These are phyloP conservation scores for Rhynchospora pubera DNA, from an alignment of 176 grass and related monocot species.

Conservation along the genomic window DNA sequence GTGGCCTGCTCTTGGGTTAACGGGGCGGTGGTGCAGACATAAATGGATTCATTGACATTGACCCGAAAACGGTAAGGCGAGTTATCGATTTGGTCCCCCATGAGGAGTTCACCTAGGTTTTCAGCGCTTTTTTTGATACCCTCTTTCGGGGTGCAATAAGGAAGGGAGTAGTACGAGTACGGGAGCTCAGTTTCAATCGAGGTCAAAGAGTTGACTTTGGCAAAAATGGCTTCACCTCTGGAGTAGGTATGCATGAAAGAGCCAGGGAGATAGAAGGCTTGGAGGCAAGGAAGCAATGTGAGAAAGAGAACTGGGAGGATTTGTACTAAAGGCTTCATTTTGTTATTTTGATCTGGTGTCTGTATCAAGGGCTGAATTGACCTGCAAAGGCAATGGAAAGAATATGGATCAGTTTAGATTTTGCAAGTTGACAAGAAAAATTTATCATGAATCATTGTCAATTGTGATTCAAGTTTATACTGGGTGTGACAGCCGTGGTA, in stretches of 20 bases:
- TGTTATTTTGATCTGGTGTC: background rate
- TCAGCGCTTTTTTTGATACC: slow-evolving; percentile 73
- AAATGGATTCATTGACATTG: slow-evolving; percentile 54
- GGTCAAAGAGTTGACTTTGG: slow-evolving; percentile 78
- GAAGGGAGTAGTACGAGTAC: slow-evolving; percentile 71
- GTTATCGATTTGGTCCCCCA: slow-evolving; percentile 85
- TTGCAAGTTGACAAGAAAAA: no score
- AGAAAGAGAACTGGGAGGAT: slow-evolving; percentile 43
- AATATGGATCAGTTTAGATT: no score
- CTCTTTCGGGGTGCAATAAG: slow-evolving; percentile 53
- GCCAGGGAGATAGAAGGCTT: slow-evolving; percentile 69
- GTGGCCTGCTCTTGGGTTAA: slow-evolving; percentile 57
- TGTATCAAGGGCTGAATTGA: background rate
- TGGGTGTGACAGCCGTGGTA: background rate
- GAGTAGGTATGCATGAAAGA: slow-evolving; percentile 74
- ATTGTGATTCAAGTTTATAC: background rate
- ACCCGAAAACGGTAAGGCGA: slow-evolving; percentile 60
- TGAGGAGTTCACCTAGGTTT: slow-evolving; percentile 78
- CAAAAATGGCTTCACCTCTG: slow-evolving; percentile 26
- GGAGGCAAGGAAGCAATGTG: slow-evolving; percentile 21
- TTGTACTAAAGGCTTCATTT: slow-evolving; percentile 25
- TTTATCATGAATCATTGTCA: no score
- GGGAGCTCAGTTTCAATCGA: slow-evolving; percentile 78
- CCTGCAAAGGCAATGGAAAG: slow-evolving; percentile 2
- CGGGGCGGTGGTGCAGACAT: slow-evolving; percentile 62